These are phyloP conservation scores for Colletotrichum sojae DNA, from an alignment of 2,329 filamentous ascomycete genomes.

Conservation along the genomic window DNA sequence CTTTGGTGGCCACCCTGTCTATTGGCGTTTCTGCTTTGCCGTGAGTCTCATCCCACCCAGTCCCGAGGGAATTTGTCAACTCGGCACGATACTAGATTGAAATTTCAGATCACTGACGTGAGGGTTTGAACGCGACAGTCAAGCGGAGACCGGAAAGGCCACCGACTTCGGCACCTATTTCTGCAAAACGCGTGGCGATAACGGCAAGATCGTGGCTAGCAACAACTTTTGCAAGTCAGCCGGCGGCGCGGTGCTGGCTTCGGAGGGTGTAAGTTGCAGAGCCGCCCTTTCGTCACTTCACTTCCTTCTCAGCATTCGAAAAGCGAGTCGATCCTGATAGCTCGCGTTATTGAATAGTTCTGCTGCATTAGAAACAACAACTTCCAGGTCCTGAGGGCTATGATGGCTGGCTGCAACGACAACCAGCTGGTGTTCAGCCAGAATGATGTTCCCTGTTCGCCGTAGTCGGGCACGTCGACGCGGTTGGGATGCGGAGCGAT, in stretches of 20 bases:
- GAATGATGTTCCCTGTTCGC: constrained; percentile 4
- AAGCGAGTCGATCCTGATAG: background rate
- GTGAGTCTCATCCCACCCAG: background rate
- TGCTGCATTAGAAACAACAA: constrained; percentile 17
- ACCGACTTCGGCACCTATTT: constrained; percentile 9
- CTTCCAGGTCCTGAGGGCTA: background rate
- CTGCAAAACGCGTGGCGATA: constrained; percentile 1
- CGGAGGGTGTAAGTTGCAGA: background rate
- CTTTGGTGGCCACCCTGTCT: background rate
- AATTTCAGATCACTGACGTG: background rate
- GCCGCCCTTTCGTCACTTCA: background rate
- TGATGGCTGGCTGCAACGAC: background rate
- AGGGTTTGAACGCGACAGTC: background rate
- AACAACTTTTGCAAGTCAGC: constrained; percentile 10
- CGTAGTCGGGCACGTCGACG: background rate
- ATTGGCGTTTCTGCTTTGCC: background rate
- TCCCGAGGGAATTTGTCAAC: background rate
- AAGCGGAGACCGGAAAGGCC: background rate
- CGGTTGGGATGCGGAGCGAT: too few relatives aligned
- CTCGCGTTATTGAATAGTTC: background rate
- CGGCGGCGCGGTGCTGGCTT: background rate
- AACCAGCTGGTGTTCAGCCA: constrained; percentile 16
- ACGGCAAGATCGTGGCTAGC: constrained; percentile 2
- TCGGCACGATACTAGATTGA: background rate
- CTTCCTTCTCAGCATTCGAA: too few relatives aligned